Conservation (phyloP, 768 basidiomycete genomes). For the Rickenella mellea region DNA sequence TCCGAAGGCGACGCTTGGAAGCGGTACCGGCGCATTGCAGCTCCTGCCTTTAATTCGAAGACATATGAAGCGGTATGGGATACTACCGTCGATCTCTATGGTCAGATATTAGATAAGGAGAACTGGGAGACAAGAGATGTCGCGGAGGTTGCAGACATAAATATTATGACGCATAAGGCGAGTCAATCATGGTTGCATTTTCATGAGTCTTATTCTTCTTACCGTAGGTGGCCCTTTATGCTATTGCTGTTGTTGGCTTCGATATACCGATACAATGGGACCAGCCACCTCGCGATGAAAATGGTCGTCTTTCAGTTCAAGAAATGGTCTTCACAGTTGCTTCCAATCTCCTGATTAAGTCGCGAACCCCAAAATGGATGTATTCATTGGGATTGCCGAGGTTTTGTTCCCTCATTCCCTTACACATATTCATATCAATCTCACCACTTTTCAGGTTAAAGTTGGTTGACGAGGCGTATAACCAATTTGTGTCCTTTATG, state of each 20-base stretch:
- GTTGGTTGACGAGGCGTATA: not conserved
- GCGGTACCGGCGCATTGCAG: conserved; percentile 34
- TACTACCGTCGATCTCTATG: conserved; percentile 25
- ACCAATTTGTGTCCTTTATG: not conserved
- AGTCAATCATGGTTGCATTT: not conserved
- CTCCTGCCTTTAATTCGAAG: conserved; percentile 33
- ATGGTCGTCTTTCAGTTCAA: not conserved
- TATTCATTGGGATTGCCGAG: not conserved
- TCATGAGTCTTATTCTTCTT: not conserved
- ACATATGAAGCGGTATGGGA: conserved; percentile 34
- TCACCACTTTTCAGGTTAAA: too few relatives aligned
- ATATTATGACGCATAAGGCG: conserved; percentile 5
- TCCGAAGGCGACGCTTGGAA: conserved; percentile 35
- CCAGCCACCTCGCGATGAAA: not conserved
- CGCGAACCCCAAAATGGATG: not conserved
- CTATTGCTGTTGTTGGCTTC: conserved; percentile 20
- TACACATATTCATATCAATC: too few relatives aligned
- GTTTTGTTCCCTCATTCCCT: too few relatives aligned
- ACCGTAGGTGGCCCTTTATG: conserved; percentile 11
- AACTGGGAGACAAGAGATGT: conserved; percentile 15
- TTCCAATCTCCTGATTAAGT: not conserved
- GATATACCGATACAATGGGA: conserved; percentile 16
- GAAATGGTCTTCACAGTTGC: not conserved
- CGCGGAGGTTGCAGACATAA: conserved; percentile 7
- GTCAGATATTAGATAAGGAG: conserved; percentile 29